These are phyloP conservation scores for Pythium brassicae DNA, from an alignment of 352 stramenopile species.

Conservation along the genomic window DNA sequence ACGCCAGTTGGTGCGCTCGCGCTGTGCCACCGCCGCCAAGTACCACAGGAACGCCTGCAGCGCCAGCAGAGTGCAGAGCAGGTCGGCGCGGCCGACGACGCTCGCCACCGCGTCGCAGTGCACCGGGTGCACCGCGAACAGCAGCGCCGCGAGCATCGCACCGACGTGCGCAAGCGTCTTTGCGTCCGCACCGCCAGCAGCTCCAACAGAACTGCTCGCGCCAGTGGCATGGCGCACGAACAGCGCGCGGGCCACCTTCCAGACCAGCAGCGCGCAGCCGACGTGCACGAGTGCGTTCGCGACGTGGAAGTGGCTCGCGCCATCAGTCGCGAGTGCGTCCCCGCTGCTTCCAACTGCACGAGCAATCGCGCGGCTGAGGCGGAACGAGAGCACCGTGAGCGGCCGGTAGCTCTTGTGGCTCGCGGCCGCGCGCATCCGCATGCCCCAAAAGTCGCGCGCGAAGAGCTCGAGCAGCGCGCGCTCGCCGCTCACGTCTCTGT, in stretches of 20 bases:
- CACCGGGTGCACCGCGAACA: slow-evolving; percentile 90
- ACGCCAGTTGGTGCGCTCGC: slow-evolving; percentile 14
- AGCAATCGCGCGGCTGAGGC: slow-evolving; percentile 33
- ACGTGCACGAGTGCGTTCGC: slow-evolving; percentile 69
- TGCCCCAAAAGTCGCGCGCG: slow-evolving; percentile 81
- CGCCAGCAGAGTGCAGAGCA: slow-evolving; percentile 75
- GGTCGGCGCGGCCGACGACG: slow-evolving; percentile 88
- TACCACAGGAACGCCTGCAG: slow-evolving; percentile 65
- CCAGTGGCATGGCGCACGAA: slow-evolving; percentile 9
- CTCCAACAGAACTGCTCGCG: not conserved
- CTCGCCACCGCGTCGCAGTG: slow-evolving; percentile 89
- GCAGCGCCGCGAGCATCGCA: slow-evolving; percentile 41
- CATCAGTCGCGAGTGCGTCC: not conserved
- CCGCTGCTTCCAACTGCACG: slow-evolving; percentile 18
- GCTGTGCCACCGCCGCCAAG: slow-evolving; percentile 13
- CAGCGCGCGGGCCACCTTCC: slow-evolving; percentile 31
- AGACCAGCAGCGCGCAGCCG: slow-evolving; percentile 54
- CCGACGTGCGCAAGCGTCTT: slow-evolving; percentile 6
- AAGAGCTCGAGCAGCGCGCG: slow-evolving; percentile 35
- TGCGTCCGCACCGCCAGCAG: not conserved
- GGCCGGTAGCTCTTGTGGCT: slow-evolving; percentile 87
- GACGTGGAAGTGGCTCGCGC: slow-evolving; percentile 43
- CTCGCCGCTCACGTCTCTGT: slow-evolving; percentile 39
- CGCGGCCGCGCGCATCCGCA: slow-evolving; percentile 30
- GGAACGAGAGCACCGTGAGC: slow-evolving; percentile 66